Percentiles rank a stretch among this genome's conserved stretches.
Conservation (phyloP, 768 basidiomycete species). For the Hypsizygus marmoreus region DNA sequence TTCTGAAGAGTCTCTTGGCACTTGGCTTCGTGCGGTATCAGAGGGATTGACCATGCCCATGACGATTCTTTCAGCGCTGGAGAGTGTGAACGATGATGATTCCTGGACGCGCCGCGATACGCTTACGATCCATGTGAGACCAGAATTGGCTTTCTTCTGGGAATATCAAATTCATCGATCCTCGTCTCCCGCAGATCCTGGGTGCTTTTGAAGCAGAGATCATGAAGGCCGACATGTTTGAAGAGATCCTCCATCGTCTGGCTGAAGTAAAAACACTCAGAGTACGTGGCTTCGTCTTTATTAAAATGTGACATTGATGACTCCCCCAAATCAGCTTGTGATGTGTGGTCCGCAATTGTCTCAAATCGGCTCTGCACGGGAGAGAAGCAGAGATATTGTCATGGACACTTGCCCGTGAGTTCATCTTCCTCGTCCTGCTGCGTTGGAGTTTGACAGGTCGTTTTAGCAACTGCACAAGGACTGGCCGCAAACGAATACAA, state of each 20-base stretch:
- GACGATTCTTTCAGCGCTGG: constrained; percentile 33
- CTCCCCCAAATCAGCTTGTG: constrained; percentile 18
- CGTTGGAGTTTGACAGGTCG: neutral
- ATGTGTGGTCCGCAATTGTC: constrained; percentile 23
- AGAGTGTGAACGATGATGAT: constrained; percentile 27
- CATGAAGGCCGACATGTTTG: constrained; percentile 9
- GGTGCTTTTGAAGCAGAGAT: constrained; percentile 17
- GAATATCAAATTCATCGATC: no score
- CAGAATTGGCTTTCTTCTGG: no score
- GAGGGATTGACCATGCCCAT: constrained; percentile 31
- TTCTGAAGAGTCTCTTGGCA: constrained; percentile 6
- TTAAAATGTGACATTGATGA: no score
- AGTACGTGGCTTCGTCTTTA: constrained; percentile 7
- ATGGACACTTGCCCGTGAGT: constrained; percentile 31
- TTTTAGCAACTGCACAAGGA: constrained; percentile 22
- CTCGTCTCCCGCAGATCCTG: constrained; percentile 20
- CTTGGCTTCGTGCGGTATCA: constrained; percentile 26
- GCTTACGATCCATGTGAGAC: constrained; percentile 30
- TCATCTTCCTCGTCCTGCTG: neutral
- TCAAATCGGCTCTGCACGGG: neutral
- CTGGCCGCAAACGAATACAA: constrained; percentile 22
- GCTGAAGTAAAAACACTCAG: constrained; percentile 22
- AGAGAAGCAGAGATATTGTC: constrained; percentile 1
- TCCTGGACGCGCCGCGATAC: constrained; percentile 31
- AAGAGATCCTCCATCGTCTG: constrained; percentile 25